Conservation (phyloP, 1,284 basidiomycete genomes). For the Microbotryum saponariae region DNA sequence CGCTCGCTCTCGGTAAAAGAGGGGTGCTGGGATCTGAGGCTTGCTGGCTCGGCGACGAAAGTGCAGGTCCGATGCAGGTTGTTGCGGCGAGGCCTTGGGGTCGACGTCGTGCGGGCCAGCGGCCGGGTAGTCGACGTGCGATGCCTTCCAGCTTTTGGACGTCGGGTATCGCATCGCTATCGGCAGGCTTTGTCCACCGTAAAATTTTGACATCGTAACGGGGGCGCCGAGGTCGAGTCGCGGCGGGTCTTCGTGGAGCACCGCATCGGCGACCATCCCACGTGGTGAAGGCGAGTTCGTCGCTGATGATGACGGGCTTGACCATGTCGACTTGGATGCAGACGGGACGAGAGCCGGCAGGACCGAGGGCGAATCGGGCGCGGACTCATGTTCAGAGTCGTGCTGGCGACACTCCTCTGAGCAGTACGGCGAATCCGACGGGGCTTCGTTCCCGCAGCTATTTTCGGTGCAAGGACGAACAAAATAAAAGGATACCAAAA, state of each 20-base stretch:
- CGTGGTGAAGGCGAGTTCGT: slow-evolving; percentile 12
- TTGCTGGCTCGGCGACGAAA: background rate
- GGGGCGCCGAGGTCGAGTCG: slow-evolving; percentile 22
- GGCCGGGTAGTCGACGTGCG: slow-evolving; percentile 21
- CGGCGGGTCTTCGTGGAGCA: slow-evolving; percentile 20
- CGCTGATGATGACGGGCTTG: slow-evolving; percentile 24
- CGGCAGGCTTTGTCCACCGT: slow-evolving; percentile 19
- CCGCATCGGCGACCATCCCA: background rate
- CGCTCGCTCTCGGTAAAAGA: background rate
- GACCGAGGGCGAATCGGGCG: slow-evolving; percentile 24
- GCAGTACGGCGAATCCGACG: slow-evolving; percentile 16
- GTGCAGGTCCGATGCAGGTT: slow-evolving; percentile 9
- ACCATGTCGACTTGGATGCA: slow-evolving; percentile 15
- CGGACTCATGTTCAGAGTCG: slow-evolving; percentile 14
- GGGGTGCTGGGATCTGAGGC: too few species aligned
- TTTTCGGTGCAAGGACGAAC: background rate
- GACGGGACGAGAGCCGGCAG: slow-evolving; percentile 24
- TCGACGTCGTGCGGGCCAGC: background rate
- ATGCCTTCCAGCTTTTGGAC: background rate
- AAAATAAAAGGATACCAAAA: background rate
- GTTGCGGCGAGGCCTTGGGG: slow-evolving; percentile 1
- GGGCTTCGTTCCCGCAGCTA: slow-evolving; percentile 22
- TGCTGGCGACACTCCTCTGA: slow-evolving; percentile 17
- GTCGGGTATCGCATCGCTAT: slow-evolving; percentile 4
- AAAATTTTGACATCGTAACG: slow-evolving; percentile 16